Evolutionary conservation across 148 eudicot genomes (phyloP).

Genomic region (Nyssa sinensis): DNA sequence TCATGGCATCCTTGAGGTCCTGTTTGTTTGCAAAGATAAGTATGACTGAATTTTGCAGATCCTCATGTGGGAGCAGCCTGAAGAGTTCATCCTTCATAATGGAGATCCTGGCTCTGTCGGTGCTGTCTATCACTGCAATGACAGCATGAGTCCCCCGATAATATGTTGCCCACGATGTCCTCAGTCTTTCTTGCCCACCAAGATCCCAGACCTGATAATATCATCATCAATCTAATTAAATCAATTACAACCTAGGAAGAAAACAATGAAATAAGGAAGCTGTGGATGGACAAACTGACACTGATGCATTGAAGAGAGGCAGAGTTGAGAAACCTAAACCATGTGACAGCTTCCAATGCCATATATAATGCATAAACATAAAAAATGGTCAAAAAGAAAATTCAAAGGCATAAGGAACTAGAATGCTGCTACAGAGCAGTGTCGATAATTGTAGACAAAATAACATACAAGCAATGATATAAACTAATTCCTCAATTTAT

Average conservation of each 20-base stretch:
- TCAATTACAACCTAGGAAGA: not conserved
- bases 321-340: not conserved
- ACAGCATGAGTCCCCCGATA: conserved; percentile 97
- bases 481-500: no score
- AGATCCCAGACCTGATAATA: conserved; percentile 88
- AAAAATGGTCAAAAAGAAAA: not conserved
- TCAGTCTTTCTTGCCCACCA: conserved; percentile 92
- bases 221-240: not conserved
- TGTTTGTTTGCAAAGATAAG: conserved; percentile 88
- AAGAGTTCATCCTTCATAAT: conserved; percentile 90
- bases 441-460: no score
- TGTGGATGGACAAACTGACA: no score
- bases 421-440: no score
- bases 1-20: conserved; percentile 92
- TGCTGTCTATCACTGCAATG: conserved; percentile 91
- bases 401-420: not conserved
- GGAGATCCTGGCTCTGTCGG: conserved; percentile 79
- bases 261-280: not conserved
- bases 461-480: no score
- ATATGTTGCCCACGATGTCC: conserved; percentile 97
- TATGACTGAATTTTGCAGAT: conserved; percentile 74
- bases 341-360: not conserved
- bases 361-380: not conserved
- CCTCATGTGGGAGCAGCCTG: conserved; percentile 76
- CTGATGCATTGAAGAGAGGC: not conserved